Evolutionary conservation across 2,329 filamentous ascomycete genomes (phyloP).

Genomic region (Trichoderma citrinoviride): DNA sequence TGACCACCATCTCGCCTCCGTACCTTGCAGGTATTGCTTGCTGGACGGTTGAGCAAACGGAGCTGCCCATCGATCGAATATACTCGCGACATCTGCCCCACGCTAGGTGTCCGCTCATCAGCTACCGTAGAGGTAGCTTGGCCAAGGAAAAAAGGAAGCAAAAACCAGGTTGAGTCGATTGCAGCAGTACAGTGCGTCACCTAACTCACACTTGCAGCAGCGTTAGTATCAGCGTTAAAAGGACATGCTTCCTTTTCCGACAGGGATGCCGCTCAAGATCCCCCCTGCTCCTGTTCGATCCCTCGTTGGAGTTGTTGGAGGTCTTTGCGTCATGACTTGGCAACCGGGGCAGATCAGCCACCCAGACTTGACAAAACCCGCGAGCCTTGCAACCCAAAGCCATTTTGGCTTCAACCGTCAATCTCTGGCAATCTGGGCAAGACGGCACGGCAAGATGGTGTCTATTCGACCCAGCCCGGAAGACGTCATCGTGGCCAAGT

Average conservation of each 20-base stretch:
- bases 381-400: constrained; percentile 6
- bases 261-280: not conserved
- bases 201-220: constrained; percentile 1
- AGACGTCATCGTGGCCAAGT: constrained; percentile 20
- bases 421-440: no score
- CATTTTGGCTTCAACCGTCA: not conserved
- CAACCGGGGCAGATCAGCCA: not conserved
- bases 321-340: constrained; percentile 15
- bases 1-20: constrained; percentile 14
- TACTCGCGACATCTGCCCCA: constrained; percentile 17
- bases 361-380: not conserved
- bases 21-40: constrained; percentile 6
- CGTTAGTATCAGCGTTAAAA: constrained; percentile 1
- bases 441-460: not conserved
- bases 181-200: constrained; percentile 9
- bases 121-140: not conserved
- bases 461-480: not conserved
- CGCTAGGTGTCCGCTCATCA: constrained; percentile 14
- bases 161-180: constrained; percentile 8
- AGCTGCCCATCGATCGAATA: constrained; percentile 8
- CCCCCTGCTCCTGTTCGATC: constrained; percentile 7
- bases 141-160: not conserved
- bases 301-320: not conserved
- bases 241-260: constrained; percentile 12
- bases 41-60: not conserved